Evolutionary conservation across 768 basidiomycete species (phyloP).

Genomic region (Phallus indusiatus): DNA sequence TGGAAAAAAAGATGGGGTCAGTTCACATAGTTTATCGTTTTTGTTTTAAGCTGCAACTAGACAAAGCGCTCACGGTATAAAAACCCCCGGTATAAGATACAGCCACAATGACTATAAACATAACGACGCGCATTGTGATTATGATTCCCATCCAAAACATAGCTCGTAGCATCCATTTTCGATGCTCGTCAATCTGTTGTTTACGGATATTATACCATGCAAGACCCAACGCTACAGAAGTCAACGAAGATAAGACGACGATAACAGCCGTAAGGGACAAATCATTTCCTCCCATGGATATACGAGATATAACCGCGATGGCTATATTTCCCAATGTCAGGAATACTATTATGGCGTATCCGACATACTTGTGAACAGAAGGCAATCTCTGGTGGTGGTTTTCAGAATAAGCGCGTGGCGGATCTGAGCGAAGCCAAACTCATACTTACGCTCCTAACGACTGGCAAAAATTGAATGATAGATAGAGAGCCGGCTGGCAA

Average conservation of each 20-base stretch:
- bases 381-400: background rate
- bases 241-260: background rate
- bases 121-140: conserved; percentile 1
- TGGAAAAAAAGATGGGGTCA: background rate
- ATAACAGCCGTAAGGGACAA: background rate
- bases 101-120: background rate
- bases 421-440: too few species aligned
- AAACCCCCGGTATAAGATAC: background rate
- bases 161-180: conserved; percentile 9
- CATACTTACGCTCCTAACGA: background rate
- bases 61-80: conserved; percentile 1
- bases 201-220: conserved; percentile 7
- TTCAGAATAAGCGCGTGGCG: background rate
- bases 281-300: conserved; percentile 5
- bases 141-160: conserved; percentile 8
- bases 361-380: background rate
- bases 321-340: background rate
- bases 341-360: conserved; percentile 2
- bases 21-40: background rate
- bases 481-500: conserved; percentile 5
- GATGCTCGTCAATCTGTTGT: conserved; percentile 8
- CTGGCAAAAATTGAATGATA: conserved; percentile 5
- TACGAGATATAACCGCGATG: background rate
- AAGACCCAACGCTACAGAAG: background rate
- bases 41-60: too few species aligned